Base-by-base conservation (phyloP, 2,329 filamentous ascomycete species). In the Colletotrichum lini region DNA sequence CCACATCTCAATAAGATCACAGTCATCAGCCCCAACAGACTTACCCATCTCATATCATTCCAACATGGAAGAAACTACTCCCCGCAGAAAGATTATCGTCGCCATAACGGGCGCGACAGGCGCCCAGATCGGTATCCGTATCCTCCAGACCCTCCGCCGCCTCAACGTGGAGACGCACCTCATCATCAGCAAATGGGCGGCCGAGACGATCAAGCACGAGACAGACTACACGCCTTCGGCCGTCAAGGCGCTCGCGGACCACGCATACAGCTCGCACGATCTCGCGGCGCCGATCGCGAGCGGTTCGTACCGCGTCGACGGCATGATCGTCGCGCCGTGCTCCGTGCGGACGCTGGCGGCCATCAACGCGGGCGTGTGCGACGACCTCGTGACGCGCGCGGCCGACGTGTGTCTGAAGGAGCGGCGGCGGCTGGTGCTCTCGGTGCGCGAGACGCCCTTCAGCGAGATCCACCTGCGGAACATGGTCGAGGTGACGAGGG, bases 61-160 rank as follows among this genome's bases (percentile, higher is more conserved):
- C 26, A 26, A 26, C 26, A 26, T 26, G 26, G 26, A 26, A 26
- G 26, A 26, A 3, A 26, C n/a, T 12, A 26, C 53, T 35, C 67
- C 69, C 23, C 73, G 72, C 50, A 77, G 76, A 40, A 75, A 79
- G 10, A 85, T 87, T 60, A 79, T 87, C 1, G 80, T 87, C 8
- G 86, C 80, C 23, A 83, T 88, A 53, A 87, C 86, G 2, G 86
- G 85, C 3, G 85, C 86, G 0, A 87, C 86, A 0, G 85, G 86
- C 3, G 79, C 85, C 2, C 75, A 80, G 2, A 78, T 83, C 8
- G 85, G 80, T 1, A 84, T 87, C 66, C 81, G 80, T 18, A 74
- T 82, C 0, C 82, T 87, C 4, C 76, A 79, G 9, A 76, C 79
- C 3, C 80, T 88, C 0, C 82, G 82, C 1, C 72, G 74, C 0